Base-by-base conservation (phyloP, 768 basidiomycete species). In the Boletus bicolor region DNA sequence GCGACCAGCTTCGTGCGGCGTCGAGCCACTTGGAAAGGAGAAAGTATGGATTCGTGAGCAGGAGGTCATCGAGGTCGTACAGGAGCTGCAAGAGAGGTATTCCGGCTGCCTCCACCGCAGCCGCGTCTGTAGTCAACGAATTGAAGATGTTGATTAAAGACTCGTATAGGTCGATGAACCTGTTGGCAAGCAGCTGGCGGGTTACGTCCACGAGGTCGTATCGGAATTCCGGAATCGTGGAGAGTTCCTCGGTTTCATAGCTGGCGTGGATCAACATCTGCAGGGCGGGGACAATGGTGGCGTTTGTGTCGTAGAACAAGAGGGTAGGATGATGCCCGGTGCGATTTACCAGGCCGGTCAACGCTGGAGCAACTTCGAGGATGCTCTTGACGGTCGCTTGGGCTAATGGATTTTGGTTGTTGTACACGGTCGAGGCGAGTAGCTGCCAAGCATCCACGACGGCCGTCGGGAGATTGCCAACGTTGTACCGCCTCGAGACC, bases 271-370 rank as follows among this genome's bases (percentile, higher is more conserved):
- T 73, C 2, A 98, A 73, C 3, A 91, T 92, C 52, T 83, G 80
- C 36, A 96, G 74, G 0, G 92, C 85, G 1, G 92, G 87, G 11
- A 91, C 82, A 42, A 95, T 80, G 6, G 89, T 89, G 1, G 65
- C 62, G 62, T 74, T 64, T 0, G 75, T 75, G 54, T 77, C 68
- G 37, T 77, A 77, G 32, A 70, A 69, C 7, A 76, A 50, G 24
- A 63, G 38, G 17, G 75, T 76, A 0, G 74, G 68, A 21, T 70
- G 70, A 45, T 65, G 68, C 12, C 69, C 72, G 3, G 68, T 68
- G 21, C 63, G 65, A 49, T 73, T 70, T 1, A 69, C 68, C 15
- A 77, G 60, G 30, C 75, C 75, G 0, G 61, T 62, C 35, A 72
- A 48, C 0, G 69, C 67, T 2, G 76, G 76, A 1, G 64, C 63